A percentile compares a stretch with the other conserved stretches of the same genome.
Conservation (phyloP, 345 rosid genomes). For the Pugionium cornutum region DNA sequence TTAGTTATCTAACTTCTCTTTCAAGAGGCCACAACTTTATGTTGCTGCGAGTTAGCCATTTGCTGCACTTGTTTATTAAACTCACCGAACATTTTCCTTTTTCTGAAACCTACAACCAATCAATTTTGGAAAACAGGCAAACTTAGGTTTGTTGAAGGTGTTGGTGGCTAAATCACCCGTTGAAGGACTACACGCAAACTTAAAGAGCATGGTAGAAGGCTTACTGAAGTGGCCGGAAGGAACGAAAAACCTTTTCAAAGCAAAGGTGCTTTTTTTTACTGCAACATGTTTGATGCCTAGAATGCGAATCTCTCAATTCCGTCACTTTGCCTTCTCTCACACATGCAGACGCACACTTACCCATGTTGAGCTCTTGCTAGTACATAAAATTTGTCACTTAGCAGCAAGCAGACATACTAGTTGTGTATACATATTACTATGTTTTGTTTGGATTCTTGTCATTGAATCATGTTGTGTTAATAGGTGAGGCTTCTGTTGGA, state of each 20-base stretch:
- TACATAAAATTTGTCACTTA: slow-evolving; percentile 13
- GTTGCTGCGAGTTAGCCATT: slow-evolving; percentile 27
- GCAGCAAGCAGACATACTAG: slow-evolving; percentile 1
- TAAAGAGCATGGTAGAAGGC: slow-evolving; percentile 77
- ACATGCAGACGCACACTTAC: not conserved
- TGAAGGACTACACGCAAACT: slow-evolving; percentile 73
- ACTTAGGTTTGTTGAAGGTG: slow-evolving; percentile 84
- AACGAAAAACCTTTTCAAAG: slow-evolving; percentile 80
- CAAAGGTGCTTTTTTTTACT: slow-evolving; percentile 60
- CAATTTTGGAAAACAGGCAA: slow-evolving; percentile 66
- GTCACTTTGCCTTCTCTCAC: slow-evolving; percentile 7
- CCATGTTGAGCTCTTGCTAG: slow-evolving; percentile 15
- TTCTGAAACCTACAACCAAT: slow-evolving; percentile 28
- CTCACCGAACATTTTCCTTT: not conserved
- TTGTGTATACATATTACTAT: not conserved
- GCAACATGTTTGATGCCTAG: not conserved
- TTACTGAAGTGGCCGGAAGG: slow-evolving; percentile 84
- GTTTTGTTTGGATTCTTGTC: slow-evolving; percentile 16
- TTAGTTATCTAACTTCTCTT: slow-evolving; percentile 38
- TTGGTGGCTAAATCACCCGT: slow-evolving; percentile 88
- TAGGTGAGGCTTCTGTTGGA: slow-evolving; percentile 92
- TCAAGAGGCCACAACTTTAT: slow-evolving; percentile 4
- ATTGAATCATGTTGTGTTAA: slow-evolving; percentile 21
- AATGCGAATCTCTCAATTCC: not conserved
- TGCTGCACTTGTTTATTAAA: slow-evolving; percentile 5